Conservation (phyloP, 345 rosid genomes). For the Salix suchowensis region DNA sequence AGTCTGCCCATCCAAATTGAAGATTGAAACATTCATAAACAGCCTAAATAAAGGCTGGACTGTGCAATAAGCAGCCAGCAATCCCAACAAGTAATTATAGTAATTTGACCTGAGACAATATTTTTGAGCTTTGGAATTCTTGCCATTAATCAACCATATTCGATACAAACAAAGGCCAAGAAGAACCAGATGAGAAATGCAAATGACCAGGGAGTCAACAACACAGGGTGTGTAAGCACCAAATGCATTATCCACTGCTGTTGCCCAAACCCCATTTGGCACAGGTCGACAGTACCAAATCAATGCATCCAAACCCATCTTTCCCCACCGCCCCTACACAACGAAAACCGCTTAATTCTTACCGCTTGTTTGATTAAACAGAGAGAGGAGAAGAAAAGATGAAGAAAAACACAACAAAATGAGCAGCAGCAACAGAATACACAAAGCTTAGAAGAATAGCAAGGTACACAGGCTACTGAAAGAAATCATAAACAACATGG, state of each 20-base stretch:
- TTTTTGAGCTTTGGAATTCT: constrained; percentile 13
- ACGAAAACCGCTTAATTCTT: background rate
- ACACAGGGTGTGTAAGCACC: constrained; percentile 32
- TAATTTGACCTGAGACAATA: constrained; percentile 19
- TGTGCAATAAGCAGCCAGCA: constrained; percentile 23
- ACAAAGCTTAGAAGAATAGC: background rate
- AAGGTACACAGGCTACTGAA: background rate
- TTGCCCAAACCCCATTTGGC: constrained; percentile 25
- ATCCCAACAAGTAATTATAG: constrained; percentile 22
- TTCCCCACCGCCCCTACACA: background rate
- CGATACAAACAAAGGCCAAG: constrained; percentile 25
- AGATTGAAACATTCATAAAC: constrained; percentile 22
- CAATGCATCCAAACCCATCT: constrained; percentile 16
- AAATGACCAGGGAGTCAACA: constrained; percentile 26
- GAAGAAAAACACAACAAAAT: background rate
- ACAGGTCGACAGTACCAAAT: constrained; percentile 30
- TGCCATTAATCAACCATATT: constrained; percentile 20
- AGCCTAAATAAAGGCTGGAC: constrained; percentile 24
- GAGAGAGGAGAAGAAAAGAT: background rate
- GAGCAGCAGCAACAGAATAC: background rate
- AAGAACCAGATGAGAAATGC: constrained; percentile 30
- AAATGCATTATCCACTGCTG: constrained; percentile 20
- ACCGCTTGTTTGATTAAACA: background rate
- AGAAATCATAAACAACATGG: background rate
- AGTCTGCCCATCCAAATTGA: constrained; percentile 21